Conservation (phyloP, 306 rosid genomes). For the Cicer yamashitae region DNA sequence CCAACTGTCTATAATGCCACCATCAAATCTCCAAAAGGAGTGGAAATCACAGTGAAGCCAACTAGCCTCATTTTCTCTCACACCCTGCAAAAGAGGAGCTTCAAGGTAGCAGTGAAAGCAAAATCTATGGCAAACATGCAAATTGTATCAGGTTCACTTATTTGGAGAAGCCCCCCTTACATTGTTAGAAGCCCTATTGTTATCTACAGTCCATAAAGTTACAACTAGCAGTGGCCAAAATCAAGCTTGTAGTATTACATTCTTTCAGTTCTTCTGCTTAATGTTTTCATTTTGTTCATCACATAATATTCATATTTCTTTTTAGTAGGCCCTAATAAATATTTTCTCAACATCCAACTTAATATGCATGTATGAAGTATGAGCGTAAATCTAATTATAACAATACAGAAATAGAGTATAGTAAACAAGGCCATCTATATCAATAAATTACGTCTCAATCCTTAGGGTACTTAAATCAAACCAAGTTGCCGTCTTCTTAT, state of each 20-base stretch:
- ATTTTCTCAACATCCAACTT: too few relatives aligned
- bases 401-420: too few relatives aligned
- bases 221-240: not conserved
- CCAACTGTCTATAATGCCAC: conserved; percentile 63
- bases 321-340: too few relatives aligned
- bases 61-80: conserved; percentile 56
- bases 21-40: conserved; percentile 65
- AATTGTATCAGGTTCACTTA: conserved; percentile 64
- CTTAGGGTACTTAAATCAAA: not conserved
- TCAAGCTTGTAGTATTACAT: not conserved
- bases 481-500: not conserved
- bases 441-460: not conserved
- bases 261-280: conserved; percentile 30
- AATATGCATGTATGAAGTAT: too few relatives aligned
- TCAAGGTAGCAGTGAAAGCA: conserved; percentile 79
- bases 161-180: conserved; percentile 64
- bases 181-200: conserved; percentile 81
- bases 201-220: conserved; percentile 53
- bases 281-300: conserved; percentile 16
- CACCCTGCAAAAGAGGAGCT: conserved; percentile 59
- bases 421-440: too few relatives aligned
- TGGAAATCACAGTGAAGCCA: conserved; percentile 66
- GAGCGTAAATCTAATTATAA: too few relatives aligned
- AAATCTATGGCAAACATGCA: conserved; percentile 47
- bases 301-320: not conserved